Conservation (phyloP, 2,329 filamentous ascomycete species). For the Diaporthe citri region DNA sequence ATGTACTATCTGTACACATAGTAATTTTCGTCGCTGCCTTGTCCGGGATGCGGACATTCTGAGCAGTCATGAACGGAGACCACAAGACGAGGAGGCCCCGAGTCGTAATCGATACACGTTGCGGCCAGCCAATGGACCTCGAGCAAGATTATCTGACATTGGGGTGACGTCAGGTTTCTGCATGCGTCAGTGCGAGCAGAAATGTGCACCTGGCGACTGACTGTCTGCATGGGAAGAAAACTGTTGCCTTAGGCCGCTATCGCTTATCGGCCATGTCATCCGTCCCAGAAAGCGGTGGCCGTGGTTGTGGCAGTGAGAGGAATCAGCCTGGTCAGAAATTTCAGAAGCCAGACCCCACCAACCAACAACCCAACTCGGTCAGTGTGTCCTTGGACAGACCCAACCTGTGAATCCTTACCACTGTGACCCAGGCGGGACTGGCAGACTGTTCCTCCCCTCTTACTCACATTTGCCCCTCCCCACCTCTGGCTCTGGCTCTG, state of each 20-base stretch:
- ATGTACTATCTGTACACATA: background rate
- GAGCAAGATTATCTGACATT: conserved; percentile 11
- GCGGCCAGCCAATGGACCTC: conserved; percentile 4
- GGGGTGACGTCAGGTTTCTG: conserved; percentile 17
- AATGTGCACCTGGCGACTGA: background rate
- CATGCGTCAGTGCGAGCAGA: conserved; percentile 5
- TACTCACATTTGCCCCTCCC: conserved; percentile 14
- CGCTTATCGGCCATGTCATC: conserved; percentile 16
- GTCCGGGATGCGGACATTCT: background rate
- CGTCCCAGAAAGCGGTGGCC: background rate
- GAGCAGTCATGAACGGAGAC: background rate
- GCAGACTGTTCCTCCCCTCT: conserved; percentile 8
- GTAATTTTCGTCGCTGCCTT: too few species aligned
- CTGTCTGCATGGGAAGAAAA: too few species aligned
- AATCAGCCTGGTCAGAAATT: conserved; percentile 38
- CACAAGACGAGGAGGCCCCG: background rate
- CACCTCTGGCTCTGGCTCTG: conserved; percentile 14
- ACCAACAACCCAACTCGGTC: background rate
- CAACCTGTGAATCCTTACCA: conserved; percentile 1
- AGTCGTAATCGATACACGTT: background rate
- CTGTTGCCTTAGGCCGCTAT: conserved; percentile 34
- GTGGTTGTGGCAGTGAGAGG: background rate
- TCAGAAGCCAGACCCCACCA: conserved; percentile 37
- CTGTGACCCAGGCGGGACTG: background rate
- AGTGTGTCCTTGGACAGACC: background rate